Percentiles rank a stretch among this genome's conserved stretches.
phyloP scores from a whole-genome alignment of 2,329 filamentous ascomycete species.

The Phoma sp. region DNA sequence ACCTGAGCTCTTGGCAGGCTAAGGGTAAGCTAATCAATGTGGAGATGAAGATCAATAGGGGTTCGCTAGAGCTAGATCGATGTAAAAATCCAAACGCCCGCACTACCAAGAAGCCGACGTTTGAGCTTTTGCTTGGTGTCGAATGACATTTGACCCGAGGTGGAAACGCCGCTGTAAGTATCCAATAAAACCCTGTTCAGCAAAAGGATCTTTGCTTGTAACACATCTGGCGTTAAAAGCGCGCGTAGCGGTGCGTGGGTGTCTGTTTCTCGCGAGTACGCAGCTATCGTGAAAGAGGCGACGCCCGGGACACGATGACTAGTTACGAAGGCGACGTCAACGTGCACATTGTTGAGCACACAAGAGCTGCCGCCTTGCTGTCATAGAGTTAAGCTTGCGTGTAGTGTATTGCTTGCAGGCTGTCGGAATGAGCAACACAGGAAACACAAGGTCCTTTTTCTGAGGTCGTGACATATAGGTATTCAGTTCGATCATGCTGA shows the following conservation, averaged over 20 bases:
- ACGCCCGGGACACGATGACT: not conserved
- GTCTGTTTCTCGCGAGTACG: not conserved
- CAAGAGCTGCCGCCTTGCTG: conserved; percentile 3
- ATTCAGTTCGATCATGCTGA: not conserved
- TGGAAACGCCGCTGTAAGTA: not conserved
- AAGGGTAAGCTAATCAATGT: conserved; percentile 14
- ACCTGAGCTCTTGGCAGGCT: conserved; percentile 8
- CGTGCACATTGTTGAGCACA: conserved; percentile 7
- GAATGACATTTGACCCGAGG: conserved; percentile 3
- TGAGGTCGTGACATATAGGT: not conserved
- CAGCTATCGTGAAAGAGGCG: not conserved
- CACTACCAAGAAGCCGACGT: conserved; percentile 8
- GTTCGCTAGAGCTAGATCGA: conserved; percentile 4
- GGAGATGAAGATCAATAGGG: conserved; percentile 21
- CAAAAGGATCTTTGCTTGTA: conserved; percentile 1
- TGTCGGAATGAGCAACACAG: conserved; percentile 3
- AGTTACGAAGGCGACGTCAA: conserved; percentile 1
- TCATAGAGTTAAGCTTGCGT: conserved; percentile 3
- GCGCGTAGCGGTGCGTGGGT: conserved; percentile 7
- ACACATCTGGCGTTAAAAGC: not conserved
- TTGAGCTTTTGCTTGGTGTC: conserved; percentile 15
- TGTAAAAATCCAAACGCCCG: not conserved
- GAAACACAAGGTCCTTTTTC: not conserved
- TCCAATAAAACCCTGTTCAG: conserved; percentile 7
- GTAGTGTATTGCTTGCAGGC: conserved; percentile 3